These are phyloP conservation scores for Liquidambar formosana DNA, from an alignment of 164 flowering plant genomes.

Conservation along the genomic window DNA sequence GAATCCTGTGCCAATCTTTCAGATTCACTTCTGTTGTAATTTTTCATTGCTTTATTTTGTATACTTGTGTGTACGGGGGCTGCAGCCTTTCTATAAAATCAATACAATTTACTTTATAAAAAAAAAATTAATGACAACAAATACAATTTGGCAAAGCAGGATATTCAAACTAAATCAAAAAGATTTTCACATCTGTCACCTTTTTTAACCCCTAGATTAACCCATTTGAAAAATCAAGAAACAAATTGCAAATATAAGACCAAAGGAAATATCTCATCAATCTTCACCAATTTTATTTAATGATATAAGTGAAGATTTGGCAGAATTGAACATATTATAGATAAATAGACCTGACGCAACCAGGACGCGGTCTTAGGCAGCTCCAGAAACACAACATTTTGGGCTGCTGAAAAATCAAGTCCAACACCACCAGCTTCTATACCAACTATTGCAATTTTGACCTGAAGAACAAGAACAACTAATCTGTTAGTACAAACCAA, in stretches of 20 bases:
- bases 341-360: constrained; percentile 71
- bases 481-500: constrained; percentile 3
- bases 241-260: background rate
- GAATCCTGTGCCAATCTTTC: too few relatives aligned
- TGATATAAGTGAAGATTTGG: background rate
- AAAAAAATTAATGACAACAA: background rate
- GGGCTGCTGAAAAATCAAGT: constrained; percentile 75
- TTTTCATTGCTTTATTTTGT: too few relatives aligned
- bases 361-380: constrained; percentile 63
- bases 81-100: too few relatives aligned
- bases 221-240: background rate
- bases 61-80: too few relatives aligned
- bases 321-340: background rate
- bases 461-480: constrained; percentile 39
- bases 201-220: background rate
- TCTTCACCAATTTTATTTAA: background rate
- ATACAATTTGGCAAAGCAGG: background rate
- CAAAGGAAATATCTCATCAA: background rate
- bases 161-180: background rate
- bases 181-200: background rate
- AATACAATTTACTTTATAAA: too few relatives aligned
- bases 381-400: constrained; percentile 87
- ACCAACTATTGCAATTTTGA: constrained; percentile 86
- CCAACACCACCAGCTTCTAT: constrained; percentile 85
- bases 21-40: too few relatives aligned